Base-by-base conservation (phyloP, 805 yeast species). In the Kluyveromyces wickerhamii region DNA sequence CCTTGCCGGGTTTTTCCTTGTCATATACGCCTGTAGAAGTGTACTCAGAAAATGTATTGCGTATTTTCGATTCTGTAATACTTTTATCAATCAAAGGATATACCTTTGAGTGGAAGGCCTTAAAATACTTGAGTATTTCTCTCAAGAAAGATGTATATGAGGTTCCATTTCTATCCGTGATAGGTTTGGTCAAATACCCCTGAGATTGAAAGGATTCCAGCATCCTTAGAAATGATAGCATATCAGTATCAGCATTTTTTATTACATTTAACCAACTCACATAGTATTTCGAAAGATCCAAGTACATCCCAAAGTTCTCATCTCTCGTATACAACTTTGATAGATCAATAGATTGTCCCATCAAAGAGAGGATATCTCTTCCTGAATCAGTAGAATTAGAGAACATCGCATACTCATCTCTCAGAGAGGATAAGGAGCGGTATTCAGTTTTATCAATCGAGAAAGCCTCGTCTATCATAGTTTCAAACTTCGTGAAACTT, bases 281-380 rank as follows among this genome's bases (percentile, higher is more conserved):
- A 54, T 77, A 79, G 31, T 67, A 61, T 4, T 51, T 51, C 3
- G 63, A 50, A 35, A 85, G 59, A 41, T 85, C 89, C 13, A 87
- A 43, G 42, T 54, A 73, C 41, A 68, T 69, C 0, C 95, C 95
- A 48, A 67, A 71, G 21, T 58, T 56, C 51, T 87, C 95, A 20
- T 68, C 74, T 4, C 70, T 66, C 0, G 74, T 61, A 50, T 82
- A 86, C 5, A 73, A 32, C 1, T 48, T 34, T 12, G 72, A 69
- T 3, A 82, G 42, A 14, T 65, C 63, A 9, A 83, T 35, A 35
- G 67, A 69, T 0, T 66, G 48, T 0, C 79, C 75, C 32, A 63
- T 69, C 12, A 63, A 57, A 38, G 86, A 72, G 24, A 75, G 52
- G 2, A 75, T 44, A 45, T 42, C 45, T 30, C 37, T 34, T 21